Percentiles rank a stretch among this genome's conserved stretches.
These are phyloP conservation scores for Styphnolobium japonicum DNA, from an alignment of 306 rosid species.

Conservation along the genomic window DNA sequence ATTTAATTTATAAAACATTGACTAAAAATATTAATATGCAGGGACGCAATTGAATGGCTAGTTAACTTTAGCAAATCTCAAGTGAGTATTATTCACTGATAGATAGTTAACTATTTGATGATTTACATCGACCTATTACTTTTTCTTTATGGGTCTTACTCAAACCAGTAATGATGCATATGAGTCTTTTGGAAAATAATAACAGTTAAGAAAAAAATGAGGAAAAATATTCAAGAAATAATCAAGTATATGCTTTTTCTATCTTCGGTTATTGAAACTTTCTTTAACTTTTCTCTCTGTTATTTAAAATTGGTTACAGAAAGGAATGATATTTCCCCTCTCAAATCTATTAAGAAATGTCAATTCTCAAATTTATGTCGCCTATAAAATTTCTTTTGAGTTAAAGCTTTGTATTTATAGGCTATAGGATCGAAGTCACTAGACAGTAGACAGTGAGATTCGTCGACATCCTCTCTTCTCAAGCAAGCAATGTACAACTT, in stretches of 20 bases:
- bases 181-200: background rate
- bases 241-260: background rate
- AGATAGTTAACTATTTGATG: background rate
- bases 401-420: background rate
- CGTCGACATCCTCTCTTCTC: background rate
- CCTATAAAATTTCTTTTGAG: background rate
- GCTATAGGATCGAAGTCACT: background rate
- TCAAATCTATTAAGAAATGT: background rate
- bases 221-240: background rate
- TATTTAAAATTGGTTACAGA: background rate
- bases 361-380: background rate
- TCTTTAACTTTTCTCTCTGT: background rate
- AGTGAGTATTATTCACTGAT: background rate
- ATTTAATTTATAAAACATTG: no score
- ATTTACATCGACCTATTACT: background rate
- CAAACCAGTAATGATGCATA: background rate
- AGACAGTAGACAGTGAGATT: background rate
- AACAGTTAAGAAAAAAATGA: background rate
- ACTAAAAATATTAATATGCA: no score
- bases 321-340: background rate
- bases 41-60: no score
- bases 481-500: background rate
- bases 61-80: background rate
- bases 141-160: background rate
- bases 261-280: background rate